Conservation (phyloP, 345 rosid genomes). For the Orychophragmus violaceus region DNA sequence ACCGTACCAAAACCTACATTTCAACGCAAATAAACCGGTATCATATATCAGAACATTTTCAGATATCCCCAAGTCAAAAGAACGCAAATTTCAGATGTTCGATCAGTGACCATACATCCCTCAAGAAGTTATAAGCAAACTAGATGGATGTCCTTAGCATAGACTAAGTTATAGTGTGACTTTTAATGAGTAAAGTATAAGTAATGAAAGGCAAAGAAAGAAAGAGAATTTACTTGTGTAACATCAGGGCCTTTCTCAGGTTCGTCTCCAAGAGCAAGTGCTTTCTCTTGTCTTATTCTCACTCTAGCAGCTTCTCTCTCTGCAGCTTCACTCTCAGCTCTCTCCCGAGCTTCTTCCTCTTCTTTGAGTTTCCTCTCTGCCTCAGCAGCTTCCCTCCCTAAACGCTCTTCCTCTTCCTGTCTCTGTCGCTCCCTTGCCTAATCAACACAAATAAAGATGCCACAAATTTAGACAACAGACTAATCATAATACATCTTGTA, state of each 20-base stretch:
- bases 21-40: neutral
- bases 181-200: neutral
- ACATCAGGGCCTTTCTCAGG: conserved; percentile 87
- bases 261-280: conserved; percentile 74
- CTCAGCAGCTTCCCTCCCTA: conserved; percentile 89
- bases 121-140: neutral
- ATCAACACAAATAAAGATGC: neutral
- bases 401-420: conserved; percentile 78
- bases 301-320: conserved; percentile 77
- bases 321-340: conserved; percentile 80
- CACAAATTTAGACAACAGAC: neutral
- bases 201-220: neutral
- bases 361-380: conserved; percentile 81
- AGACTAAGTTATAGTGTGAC: neutral
- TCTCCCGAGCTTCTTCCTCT: conserved; percentile 84
- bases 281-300: conserved; percentile 81
- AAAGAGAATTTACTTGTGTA: conserved; percentile 57
- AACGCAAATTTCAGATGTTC: neutral
- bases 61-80: neutral
- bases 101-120: neutral
- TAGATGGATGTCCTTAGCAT: neutral
- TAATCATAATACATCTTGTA: neutral
- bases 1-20: conserved; percentile 77
- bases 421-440: conserved; percentile 88
- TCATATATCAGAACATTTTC: neutral